Evolutionary conservation across 768 basidiomycete genomes (phyloP).

Genomic region (Russula emetica): DNA sequence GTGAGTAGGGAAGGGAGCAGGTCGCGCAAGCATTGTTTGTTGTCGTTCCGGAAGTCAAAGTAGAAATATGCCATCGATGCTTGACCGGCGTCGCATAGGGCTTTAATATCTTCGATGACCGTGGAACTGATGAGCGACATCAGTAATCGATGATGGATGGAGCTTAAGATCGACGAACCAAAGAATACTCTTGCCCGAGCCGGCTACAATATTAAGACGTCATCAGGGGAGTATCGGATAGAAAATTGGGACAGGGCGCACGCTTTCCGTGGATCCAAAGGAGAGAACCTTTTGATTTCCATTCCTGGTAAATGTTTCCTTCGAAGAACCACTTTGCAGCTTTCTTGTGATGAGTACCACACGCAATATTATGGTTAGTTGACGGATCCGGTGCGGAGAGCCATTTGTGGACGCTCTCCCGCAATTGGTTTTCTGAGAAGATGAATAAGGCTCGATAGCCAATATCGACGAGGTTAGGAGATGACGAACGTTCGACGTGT

Average conservation of each 20-base stretch:
- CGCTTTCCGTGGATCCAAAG: conserved; percentile 3
- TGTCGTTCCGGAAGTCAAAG: background rate
- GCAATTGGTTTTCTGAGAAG: background rate
- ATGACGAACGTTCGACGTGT: background rate
- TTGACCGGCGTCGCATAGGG: background rate
- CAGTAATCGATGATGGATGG: background rate
- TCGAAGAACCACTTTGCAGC: background rate
- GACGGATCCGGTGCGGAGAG: conserved; percentile 2
- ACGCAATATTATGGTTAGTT: background rate
- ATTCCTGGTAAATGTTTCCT: background rate
- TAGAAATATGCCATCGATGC: background rate
- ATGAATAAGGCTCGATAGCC: background rate
- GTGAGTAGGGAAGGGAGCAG: background rate
- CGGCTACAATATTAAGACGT: background rate
- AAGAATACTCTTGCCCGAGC: background rate
- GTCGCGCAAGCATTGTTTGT: background rate
- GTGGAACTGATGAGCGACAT: background rate
- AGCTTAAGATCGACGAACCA: background rate
- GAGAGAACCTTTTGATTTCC: background rate
- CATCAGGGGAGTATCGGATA: background rate
- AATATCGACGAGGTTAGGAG: background rate
- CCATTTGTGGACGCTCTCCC: background rate
- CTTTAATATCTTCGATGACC: background rate
- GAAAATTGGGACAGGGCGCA: background rate
- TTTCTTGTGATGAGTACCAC: background rate